These are phyloP conservation scores for Phytophthora tubulina DNA, from an alignment of 352 stramenopile genomes.

Conservation along the genomic window DNA sequence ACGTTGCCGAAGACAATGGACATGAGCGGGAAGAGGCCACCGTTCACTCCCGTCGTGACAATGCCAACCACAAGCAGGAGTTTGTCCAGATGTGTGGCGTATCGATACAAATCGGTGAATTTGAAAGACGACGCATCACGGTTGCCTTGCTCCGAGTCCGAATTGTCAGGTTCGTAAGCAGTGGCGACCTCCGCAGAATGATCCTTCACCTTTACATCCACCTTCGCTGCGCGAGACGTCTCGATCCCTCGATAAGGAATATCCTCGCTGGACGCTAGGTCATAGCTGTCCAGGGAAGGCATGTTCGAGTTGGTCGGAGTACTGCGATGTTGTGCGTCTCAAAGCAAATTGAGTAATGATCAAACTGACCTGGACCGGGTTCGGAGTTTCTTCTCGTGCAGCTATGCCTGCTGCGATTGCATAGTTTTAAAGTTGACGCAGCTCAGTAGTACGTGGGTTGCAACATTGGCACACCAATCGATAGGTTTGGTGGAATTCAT, in stretches of 20 bases:
- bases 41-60: conserved; percentile 41
- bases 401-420: too few relatives aligned
- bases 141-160: conserved; percentile 1
- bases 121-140: conserved; percentile 19
- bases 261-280: background rate
- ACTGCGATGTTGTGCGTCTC: background rate
- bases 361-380: background rate
- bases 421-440: too few relatives aligned
- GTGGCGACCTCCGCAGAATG: background rate
- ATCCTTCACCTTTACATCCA: background rate
- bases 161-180: conserved; percentile 25
- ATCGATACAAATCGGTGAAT: conserved; percentile 46
- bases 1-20: conserved; percentile 54
- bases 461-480: too few relatives aligned
- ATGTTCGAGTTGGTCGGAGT: background rate
- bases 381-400: too few relatives aligned
- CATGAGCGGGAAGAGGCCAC: conserved; percentile 57
- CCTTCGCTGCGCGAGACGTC: conserved; percentile 5
- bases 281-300: conserved; percentile 8
- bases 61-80: conserved; percentile 39
- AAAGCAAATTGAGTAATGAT: conserved; percentile 4
- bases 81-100: conserved; percentile 42
- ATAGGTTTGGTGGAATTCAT: too few relatives aligned
- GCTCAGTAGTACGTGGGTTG: too few relatives aligned
- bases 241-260: conserved; percentile 11